phyloP scores from a whole-genome alignment of 768 basidiomycete genomes.

The Lactarius vividus region DNA sequence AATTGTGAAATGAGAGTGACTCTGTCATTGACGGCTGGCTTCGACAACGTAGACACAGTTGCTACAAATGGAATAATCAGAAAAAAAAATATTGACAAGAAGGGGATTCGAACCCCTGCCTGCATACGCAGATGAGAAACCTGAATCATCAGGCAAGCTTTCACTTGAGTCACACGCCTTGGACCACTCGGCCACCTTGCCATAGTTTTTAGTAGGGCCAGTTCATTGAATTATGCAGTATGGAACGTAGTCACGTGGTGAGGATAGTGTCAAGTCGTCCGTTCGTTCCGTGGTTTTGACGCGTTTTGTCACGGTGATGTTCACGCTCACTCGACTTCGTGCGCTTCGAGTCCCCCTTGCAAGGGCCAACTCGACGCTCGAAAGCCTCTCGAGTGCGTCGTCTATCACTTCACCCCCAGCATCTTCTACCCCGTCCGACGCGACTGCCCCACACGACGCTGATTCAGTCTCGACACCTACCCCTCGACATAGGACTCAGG shows the following conservation, averaged over 20 bases:
- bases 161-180: slow-evolving; percentile 36
- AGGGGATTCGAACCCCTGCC: slow-evolving; percentile 35
- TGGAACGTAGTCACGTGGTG: background rate
- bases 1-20: slow-evolving; percentile 34
- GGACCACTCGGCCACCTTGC: slow-evolving; percentile 34
- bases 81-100: slow-evolving; percentile 28
- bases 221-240: background rate
- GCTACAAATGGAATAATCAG: background rate
- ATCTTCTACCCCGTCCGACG: slow-evolving; percentile 6
- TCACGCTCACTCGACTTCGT: slow-evolving; percentile 22
- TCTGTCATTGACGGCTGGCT: no score
- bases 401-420: background rate
- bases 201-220: background rate
- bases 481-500: slow-evolving; percentile 5
- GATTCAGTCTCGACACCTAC: background rate
- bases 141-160: slow-evolving; percentile 30
- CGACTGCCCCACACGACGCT: background rate
- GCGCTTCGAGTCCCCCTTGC: slow-evolving; percentile 10
- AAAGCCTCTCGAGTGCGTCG: slow-evolving; percentile 1
- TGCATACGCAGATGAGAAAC: slow-evolving; percentile 33
- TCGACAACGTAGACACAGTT: background rate
- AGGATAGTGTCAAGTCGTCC: background rate
- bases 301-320: slow-evolving; percentile 14
- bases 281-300: background rate
- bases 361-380: slow-evolving; percentile 24